Evolutionary conservation across 2,329 filamentous ascomycete genomes (phyloP).

Genomic region (Penicillium sp.): DNA sequence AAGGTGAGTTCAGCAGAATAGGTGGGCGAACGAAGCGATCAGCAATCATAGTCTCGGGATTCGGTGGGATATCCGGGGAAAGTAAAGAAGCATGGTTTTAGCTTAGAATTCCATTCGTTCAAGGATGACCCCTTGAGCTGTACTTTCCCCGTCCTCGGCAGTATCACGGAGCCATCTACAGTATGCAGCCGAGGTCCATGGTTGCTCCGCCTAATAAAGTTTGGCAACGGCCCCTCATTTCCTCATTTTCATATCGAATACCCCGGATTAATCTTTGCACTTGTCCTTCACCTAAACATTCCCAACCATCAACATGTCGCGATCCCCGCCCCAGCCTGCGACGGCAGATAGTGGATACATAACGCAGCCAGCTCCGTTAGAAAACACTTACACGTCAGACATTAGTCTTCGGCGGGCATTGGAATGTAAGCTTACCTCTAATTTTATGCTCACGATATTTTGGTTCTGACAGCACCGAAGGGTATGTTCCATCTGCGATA

Average conservation of each 20-base stretch:
- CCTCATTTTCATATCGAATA: not conserved
- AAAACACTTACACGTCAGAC: slow-evolving; percentile 60
- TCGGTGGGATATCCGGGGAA: too few relatives aligned
- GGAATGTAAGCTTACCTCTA: slow-evolving; percentile 41
- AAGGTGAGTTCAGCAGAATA: too few relatives aligned
- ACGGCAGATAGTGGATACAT: slow-evolving; percentile 54
- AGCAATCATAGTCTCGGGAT: too few relatives aligned
- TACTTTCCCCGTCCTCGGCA: too few relatives aligned
- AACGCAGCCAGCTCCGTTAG: slow-evolving; percentile 52
- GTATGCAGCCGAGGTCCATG: not conserved
- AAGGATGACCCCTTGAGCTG: too few relatives aligned
- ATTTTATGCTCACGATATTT: not conserved
- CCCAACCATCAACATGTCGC: slow-evolving; percentile 7
- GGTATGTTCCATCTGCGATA: slow-evolving; percentile 51
- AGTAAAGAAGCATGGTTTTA: too few relatives aligned
- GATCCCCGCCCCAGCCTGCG: slow-evolving; percentile 22
- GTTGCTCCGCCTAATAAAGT: not conserved
- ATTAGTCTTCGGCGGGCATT: slow-evolving; percentile 54
- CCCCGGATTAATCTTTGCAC: not conserved
- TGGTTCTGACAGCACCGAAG: slow-evolving; percentile 9
- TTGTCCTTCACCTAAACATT: not conserved
- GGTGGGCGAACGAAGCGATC: too few relatives aligned
- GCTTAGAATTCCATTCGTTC: not conserved
- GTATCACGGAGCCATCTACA: not conserved
- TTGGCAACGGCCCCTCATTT: not conserved